A percentile compares a stretch with the other conserved stretches of the same genome.
These are phyloP conservation scores for Hypoxylon sp. DNA, from an alignment of 2,329 filamentous ascomycete genomes.

Conservation along the genomic window DNA sequence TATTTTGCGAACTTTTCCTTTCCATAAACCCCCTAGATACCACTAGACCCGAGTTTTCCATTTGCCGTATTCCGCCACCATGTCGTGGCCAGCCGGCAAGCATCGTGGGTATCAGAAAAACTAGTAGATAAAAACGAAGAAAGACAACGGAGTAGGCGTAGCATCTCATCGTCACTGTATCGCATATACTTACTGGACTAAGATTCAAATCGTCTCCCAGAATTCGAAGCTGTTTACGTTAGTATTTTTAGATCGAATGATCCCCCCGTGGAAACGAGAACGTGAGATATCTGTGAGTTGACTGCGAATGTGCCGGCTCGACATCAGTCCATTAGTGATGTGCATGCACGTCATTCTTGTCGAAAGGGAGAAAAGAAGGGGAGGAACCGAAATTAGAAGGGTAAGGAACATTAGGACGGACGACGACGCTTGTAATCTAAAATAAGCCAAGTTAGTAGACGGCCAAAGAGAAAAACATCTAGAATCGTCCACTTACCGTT, in stretches of 20 bases:
- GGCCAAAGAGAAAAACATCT: background rate
- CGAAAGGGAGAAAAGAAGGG: conserved; percentile 13
- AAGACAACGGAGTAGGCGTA: conserved; percentile 6
- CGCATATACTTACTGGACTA: conserved; percentile 42
- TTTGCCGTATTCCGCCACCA: conserved; percentile 9
- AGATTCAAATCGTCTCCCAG: conserved; percentile 13
- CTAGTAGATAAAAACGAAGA: conserved; percentile 4
- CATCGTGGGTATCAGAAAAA: conserved; percentile 28
- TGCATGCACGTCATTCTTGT: conserved; percentile 26
- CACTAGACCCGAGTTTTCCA: conserved; percentile 7
- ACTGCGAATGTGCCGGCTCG: conserved; percentile 31
- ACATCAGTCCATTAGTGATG: conserved; percentile 39
- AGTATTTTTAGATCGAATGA: conserved; percentile 35
- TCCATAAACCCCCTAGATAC: conserved; percentile 30
- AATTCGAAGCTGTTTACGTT: conserved; percentile 37
- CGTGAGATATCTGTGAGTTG: conserved; percentile 20
- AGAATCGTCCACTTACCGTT: conserved; percentile 41
- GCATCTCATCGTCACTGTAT: conserved; percentile 6
- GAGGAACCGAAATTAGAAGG: conserved; percentile 8
- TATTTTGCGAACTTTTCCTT: conserved; percentile 19
- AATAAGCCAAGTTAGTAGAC: conserved; percentile 47
- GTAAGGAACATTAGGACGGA: conserved; percentile 48
- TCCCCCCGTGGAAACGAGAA: conserved; percentile 13
- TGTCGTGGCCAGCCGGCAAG: conserved; percentile 10
- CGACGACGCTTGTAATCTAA: conserved; percentile 63